Percentiles rank a stretch among this genome's conserved stretches.
phyloP scores from a whole-genome alignment of 2,329 filamentous ascomycete species.

The Fonsecaea pedrosoi region DNA sequence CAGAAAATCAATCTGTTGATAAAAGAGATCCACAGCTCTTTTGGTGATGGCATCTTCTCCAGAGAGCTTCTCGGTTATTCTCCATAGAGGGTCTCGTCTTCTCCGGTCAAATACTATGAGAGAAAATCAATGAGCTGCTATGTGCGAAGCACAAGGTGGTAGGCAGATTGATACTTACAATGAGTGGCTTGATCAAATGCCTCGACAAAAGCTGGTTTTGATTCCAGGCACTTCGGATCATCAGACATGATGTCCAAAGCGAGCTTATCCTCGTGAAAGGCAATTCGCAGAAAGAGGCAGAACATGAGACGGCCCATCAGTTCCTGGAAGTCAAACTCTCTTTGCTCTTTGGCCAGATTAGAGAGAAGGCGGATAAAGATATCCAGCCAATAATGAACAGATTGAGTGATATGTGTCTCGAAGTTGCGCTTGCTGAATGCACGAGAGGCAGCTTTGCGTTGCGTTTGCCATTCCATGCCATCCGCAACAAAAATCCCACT shows the following conservation, averaged over 20 bases:
- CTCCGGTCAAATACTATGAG: conserved; percentile 27
- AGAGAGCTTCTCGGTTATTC: conserved; percentile 29
- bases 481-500: conserved; percentile 29
- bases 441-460: conserved; percentile 28
- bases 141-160: not conserved
- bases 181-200: conserved; percentile 27
- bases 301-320: conserved; percentile 31
- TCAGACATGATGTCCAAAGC: conserved; percentile 27
- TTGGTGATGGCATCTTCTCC: conserved; percentile 24
- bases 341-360: conserved; percentile 26
- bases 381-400: conserved; percentile 28
- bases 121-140: not conserved
- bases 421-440: conserved; percentile 34
- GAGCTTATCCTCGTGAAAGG: conserved; percentile 31
- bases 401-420: conserved; percentile 29
- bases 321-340: conserved; percentile 26
- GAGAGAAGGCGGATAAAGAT: conserved; percentile 25
- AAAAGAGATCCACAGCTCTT: conserved; percentile 27
- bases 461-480: conserved; percentile 24
- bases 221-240: conserved; percentile 23
- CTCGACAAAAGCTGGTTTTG: conserved; percentile 25
- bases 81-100: conserved; percentile 30
- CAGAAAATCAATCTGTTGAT: conserved; percentile 25
- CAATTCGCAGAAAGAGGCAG: conserved; percentile 29
- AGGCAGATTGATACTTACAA: conserved; percentile 3